Conservation (phyloP, 768 basidiomycete genomes). For the Sarcomyxa edulis region DNA sequence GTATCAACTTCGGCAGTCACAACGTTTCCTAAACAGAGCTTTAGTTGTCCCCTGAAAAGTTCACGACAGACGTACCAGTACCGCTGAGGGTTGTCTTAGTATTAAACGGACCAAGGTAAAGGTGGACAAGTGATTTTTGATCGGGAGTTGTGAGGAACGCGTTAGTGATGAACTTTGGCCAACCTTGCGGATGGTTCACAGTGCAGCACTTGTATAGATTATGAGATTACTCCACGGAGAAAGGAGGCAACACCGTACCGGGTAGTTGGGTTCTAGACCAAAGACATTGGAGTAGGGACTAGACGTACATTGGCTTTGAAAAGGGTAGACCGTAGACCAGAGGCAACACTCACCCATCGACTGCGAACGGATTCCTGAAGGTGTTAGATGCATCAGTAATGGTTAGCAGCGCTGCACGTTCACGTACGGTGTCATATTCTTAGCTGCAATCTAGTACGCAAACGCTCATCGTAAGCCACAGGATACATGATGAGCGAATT, state of each 20-base stretch:
- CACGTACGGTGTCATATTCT: constrained; percentile 47
- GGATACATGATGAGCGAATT: too few species aligned
- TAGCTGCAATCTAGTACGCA: constrained; percentile 44
- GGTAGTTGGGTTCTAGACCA: constrained; percentile 45
- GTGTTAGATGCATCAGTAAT: neutral
- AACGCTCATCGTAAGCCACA: too few species aligned
- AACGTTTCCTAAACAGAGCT: constrained; percentile 26
- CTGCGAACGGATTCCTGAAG: constrained; percentile 45
- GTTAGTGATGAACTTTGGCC: constrained; percentile 50
- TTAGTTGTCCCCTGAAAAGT: neutral
- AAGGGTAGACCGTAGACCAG: neutral
- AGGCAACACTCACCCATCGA: constrained; percentile 34
- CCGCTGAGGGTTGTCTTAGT: constrained; percentile 34
- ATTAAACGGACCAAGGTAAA: constrained; percentile 44
- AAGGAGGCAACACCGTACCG: constrained; percentile 21
- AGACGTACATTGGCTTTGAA: neutral
- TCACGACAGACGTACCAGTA: constrained; percentile 20
- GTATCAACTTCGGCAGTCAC: constrained; percentile 43
- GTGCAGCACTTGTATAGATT: constrained; percentile 35
- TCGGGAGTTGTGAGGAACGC: constrained; percentile 46
- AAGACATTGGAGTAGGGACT: constrained; percentile 47
- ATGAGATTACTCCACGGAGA: neutral
- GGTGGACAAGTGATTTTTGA: constrained; percentile 37
- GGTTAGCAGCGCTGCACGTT: neutral
- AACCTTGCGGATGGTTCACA: constrained; percentile 49